Conservation (phyloP, 805 yeast genomes). For the Vanderwaltozyma polyspora region DNA sequence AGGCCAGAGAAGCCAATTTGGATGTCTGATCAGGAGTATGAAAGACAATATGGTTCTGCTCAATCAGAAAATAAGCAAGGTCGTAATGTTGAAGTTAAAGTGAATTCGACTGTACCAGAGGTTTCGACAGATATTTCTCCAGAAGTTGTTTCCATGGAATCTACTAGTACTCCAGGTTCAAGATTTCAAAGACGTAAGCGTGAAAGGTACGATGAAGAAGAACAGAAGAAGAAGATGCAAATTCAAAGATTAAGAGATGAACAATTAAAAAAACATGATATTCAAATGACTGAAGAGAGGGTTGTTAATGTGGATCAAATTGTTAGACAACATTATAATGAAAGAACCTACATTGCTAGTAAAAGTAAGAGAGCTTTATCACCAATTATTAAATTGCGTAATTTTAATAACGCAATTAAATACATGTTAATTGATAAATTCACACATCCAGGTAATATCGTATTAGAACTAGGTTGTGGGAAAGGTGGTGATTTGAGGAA, state of each 20-base stretch:
- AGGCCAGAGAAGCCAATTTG: conserved; percentile 28
- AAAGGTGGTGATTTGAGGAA: conserved; percentile 95
- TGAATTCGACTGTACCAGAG: not conserved
- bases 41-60: conserved; percentile 20
- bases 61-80: not conserved
- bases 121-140: not conserved
- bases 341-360: conserved; percentile 61
- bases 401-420: conserved; percentile 86
- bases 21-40: conserved; percentile 30
- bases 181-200: conserved; percentile 8
- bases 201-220: conserved; percentile 23
- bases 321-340: conserved; percentile 78
- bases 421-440: conserved; percentile 69
- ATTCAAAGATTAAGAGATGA: conserved; percentile 25
- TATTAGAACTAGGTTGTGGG: conserved; percentile 89
- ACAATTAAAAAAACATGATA: conserved; percentile 26
- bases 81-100: conserved; percentile 1
- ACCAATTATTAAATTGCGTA: conserved; percentile 74
- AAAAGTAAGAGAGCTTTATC: conserved; percentile 55
- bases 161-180: not conserved
- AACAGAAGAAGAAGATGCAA: conserved; percentile 24
- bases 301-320: conserved; percentile 45
- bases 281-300: conserved; percentile 27
- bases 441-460: conserved; percentile 43
- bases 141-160: not conserved